These are phyloP conservation scores for Solanum pimpinellifolium DNA, from an alignment of 257 asterid genomes.

Conservation along the genomic window DNA sequence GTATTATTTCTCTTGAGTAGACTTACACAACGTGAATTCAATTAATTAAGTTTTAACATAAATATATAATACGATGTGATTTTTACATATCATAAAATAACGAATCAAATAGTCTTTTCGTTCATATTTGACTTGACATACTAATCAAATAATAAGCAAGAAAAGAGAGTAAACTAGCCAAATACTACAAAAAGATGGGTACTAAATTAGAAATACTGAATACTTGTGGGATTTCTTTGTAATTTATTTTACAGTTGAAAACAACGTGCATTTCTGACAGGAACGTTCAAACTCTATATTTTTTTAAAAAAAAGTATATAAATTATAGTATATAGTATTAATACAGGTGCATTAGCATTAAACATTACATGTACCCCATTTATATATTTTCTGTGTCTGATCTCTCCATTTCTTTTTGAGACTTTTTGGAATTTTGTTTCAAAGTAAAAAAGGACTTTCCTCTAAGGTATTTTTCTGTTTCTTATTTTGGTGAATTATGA, in stretches of 20 bases:
- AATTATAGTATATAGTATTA: not conserved
- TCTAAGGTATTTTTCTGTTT: not conserved
- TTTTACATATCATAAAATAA: no score
- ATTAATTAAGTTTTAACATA: no score
- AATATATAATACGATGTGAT: no score
- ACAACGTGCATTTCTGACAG: not conserved
- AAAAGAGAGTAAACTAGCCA: not conserved
- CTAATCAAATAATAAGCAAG: not conserved
- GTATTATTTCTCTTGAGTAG: not conserved
- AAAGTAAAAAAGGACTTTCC: not conserved
- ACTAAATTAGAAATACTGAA: not conserved
- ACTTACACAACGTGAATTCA: rapidly evolving
- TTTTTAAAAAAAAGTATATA: not conserved
- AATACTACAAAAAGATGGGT: not conserved
- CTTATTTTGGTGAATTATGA: not conserved
- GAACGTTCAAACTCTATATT: not conserved
- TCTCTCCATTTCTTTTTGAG: not conserved
- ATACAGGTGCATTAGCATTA: not conserved
- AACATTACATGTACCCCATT: not conserved
- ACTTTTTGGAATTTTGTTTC: not conserved
- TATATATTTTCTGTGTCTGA: not conserved
- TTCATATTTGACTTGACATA: not conserved
- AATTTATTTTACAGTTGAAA: not conserved
- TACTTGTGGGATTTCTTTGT: not conserved
- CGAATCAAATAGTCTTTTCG: not conserved